Base-by-base conservation (phyloP, 805 yeast species). In the Cyberlindnera euphorbiae region DNA sequence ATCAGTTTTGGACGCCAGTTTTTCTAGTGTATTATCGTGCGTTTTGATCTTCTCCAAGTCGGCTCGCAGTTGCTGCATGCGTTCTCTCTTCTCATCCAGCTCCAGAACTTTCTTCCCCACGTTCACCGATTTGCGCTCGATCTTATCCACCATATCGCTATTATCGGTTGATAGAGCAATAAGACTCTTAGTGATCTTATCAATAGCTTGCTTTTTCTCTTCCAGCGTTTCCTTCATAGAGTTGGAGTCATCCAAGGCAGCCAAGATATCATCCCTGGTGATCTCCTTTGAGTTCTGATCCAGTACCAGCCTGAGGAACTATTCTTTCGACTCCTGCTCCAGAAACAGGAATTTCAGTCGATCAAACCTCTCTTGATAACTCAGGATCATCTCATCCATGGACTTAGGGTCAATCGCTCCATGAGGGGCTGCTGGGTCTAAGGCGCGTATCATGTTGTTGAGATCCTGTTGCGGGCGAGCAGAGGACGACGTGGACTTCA, bases 261-360 rank as follows among this genome's bases (percentile, higher is more conserved):
- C 47, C 36, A 54, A 50, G 9, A 66, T 57, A 17, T 66, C 71
- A n/a, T 45, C 50, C 14, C 53, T 61, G 19, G 58, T 59, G 12
- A 64, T 50, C 21, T 47, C 43, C 24, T 42, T 35, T 1, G 52
- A 49, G 24, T 59, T 47, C 36, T 57, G 54, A 35, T 57, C 63
- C 10, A 75, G 60, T 8, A 82, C 59, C 18, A 64, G 61, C 25
- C 82, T 59, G 25, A 82, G 59, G 55, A 82, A 82, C 54, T 74
- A 71, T 45, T 80, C 84, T 43, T 82, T 73, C 4, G 87, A 71
- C 44, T 80, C 88, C 49, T 80, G 83, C 53, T 82, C 90, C 28
- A 80, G 54, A 50, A 77, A 82, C 38, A 78, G 71, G 43, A 79
- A 79, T 47, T 79, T 77, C 28, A 81, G 60, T 39, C 79, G 69